Evolutionary conservation across 2,329 filamentous ascomycete species (phyloP), one percentile per base, ranked within the genome.

Genomic region (Colletotrichum noveboracense): DNA sequence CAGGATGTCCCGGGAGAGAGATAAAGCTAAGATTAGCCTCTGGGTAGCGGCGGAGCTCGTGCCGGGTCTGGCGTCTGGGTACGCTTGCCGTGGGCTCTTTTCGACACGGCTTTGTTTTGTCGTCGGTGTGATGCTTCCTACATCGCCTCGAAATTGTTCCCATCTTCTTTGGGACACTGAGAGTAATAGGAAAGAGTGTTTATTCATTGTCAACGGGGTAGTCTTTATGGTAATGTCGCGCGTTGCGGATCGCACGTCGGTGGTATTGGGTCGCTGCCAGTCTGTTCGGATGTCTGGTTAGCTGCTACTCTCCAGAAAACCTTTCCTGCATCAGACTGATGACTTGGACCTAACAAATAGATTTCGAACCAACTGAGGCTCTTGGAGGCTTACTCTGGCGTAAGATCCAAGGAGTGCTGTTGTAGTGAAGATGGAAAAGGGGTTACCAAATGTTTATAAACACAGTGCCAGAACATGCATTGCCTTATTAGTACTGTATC

Each of bases 1-100:
- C 4, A 32, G 26, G 62, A 16, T 30, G 28, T 26, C 62, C 16
- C 13, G 13, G 61, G 7, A 13, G 10, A 13, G 30, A 32, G 30
- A 21, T 32, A 21, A 66, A 32, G 36, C 62, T 48, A 48, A 48
- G 62, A 66, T 66, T 66, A 30, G 36, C 62, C 12, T 48, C 18
- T 14, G 30, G n/a, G 32, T 38, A 30, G 26, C 24, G 24, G 62
- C 62, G 14, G 21, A n/a, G 21, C 18, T 48, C 4, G 21, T 24
- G 7, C 28, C 38, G 2, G 13, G 24, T n/a, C n/a, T 26, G n/a
- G 28, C 26, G 16, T 16, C 16, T 62, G 16, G 26, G 16, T n/a
- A 36, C n/a, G 18, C 0, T 62, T 34, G 6, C 8, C 26, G n/a
- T 36, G 21, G 21, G 7, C 26, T n/a, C 3, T 3, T 10, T 26